Evolutionary conservation across 768 basidiomycete genomes (phyloP).

Genomic region (Boletus edulis): DNA sequence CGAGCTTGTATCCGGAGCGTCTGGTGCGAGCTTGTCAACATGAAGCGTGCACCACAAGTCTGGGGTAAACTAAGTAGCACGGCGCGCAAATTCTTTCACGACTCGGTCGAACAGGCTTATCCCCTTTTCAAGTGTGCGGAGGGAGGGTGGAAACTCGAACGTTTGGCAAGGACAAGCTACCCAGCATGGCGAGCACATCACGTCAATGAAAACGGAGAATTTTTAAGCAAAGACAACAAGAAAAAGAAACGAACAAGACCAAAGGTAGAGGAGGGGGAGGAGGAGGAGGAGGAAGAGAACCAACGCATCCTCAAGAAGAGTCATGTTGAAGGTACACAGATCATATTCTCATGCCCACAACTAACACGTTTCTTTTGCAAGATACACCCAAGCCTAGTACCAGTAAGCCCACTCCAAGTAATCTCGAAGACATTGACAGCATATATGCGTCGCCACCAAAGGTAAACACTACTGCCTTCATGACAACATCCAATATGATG

Average conservation of each 20-base stretch:
- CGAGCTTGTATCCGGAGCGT: not conserved
- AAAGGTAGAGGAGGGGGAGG: no score
- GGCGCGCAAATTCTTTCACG: not conserved
- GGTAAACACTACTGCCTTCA: no score
- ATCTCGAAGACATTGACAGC: no score
- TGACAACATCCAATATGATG: no score
- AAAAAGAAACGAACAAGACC: not conserved
- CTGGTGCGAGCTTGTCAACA: not conserved
- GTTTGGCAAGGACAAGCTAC: not conserved
- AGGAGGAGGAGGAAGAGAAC: no score
- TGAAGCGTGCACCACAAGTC: not conserved
- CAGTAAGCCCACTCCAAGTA: no score
- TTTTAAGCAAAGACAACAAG: not conserved
- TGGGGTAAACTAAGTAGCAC: not conserved
- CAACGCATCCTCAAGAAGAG: no score
- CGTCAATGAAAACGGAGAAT: not conserved
- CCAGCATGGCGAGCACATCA: not conserved
- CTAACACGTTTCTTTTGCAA: no score
- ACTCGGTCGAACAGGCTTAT: not conserved
- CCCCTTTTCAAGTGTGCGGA: not conserved
- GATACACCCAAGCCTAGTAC: no score
- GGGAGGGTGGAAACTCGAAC: not conserved
- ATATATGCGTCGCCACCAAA: no score
- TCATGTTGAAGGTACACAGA: no score
- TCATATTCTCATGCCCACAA: no score